phyloP scores from a whole-genome alignment of 345 rosid genomes.

The Corchorus olitorius region DNA sequence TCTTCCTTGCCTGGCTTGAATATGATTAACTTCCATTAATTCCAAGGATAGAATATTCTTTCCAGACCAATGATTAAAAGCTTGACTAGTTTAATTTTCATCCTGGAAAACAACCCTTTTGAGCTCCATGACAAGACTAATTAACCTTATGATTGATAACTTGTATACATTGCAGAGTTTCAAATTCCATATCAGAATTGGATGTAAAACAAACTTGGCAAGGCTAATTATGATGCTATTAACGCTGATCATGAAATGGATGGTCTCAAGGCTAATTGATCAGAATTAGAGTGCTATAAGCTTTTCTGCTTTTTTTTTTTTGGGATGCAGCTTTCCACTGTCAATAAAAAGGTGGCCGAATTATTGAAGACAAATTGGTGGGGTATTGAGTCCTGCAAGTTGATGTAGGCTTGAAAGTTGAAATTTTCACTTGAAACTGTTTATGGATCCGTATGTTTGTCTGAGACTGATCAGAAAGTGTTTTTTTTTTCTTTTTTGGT shows the following conservation, averaged over 20 bases:
- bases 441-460: neutral
- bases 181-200: neutral
- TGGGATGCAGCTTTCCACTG: neutral
- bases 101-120: neutral
- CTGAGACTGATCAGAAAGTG: neutral
- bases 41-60: neutral
- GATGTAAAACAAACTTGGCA: too few species aligned
- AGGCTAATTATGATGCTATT: too few species aligned
- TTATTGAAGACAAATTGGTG: constrained; percentile 9
- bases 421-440: neutral
- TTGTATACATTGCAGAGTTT: neutral
- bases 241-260: too few species aligned
- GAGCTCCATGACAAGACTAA: neutral
- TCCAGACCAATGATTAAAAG: neutral
- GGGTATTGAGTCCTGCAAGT: neutral
- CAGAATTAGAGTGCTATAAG: neutral
- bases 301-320: too few species aligned
- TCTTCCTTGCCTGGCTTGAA: neutral
- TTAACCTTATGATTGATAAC: neutral
- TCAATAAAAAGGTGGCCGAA: neutral
- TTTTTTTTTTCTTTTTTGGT: neutral
- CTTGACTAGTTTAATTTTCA: neutral
- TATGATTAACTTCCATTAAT: neutral
- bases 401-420: too few species aligned
- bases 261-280: neutral